phyloP scores from a whole-genome alignment of 768 basidiomycete genomes.

The Hypholoma fasciculare region DNA sequence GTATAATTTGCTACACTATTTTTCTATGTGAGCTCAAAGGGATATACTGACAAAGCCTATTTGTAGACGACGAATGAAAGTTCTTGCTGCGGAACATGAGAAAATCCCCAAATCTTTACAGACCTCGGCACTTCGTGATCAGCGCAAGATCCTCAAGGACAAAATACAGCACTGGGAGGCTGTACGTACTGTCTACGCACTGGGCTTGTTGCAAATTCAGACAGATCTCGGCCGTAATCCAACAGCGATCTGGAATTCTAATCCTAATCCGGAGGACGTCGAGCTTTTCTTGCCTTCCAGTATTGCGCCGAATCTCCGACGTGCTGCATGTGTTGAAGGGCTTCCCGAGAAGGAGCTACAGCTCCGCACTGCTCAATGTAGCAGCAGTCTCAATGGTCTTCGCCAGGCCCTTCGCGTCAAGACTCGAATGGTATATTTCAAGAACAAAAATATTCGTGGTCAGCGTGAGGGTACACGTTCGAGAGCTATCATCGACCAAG shows the following conservation, averaged over 20 bases:
- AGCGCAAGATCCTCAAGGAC: background rate
- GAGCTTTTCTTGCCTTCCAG: conserved; percentile 7
- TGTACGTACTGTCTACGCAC: conserved; percentile 12
- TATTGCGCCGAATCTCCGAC: background rate
- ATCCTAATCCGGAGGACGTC: conserved; percentile 3
- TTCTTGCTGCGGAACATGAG: background rate
- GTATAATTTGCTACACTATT: background rate
- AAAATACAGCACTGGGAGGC: conserved; percentile 10
- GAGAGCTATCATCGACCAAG: no score
- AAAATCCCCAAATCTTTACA: background rate
- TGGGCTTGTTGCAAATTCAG: conserved; percentile 14
- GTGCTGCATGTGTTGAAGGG: background rate
- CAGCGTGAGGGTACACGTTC: no score
- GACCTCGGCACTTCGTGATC: background rate
- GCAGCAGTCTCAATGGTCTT: no score
- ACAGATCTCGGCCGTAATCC: background rate
- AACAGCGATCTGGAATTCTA: background rate
- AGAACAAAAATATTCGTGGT: no score
- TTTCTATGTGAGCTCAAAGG: no score
- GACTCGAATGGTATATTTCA: no score
- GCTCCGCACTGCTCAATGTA: no score
- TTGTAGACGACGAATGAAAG: no score
- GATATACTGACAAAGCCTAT: no score
- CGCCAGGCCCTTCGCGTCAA: no score
- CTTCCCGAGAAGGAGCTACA: no score